Evolutionary conservation across 495 filamentous ascomycete genomes (phyloP), one percentile per base, ranked within the genome.

Genomic region (Penicillium fimorum): DNA sequence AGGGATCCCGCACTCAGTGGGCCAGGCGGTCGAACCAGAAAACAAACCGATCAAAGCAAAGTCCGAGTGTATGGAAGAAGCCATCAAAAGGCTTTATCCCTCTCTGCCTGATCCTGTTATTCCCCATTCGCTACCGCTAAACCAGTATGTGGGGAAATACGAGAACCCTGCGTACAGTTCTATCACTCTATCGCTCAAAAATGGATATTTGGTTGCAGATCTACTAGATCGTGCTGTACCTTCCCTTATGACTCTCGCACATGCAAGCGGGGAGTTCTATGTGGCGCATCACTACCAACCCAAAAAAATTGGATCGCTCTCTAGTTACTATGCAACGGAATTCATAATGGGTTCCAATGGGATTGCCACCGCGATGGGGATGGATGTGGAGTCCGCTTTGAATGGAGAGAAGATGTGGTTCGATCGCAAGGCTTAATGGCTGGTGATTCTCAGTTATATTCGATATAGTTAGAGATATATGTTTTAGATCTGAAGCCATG

Each of bases 61-160:
- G 7, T 25, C 51, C 8, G 42, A 54, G 32, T 29, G 29, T 3
- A 38, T 46, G 32, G 20, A 29, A 5, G 35, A 59, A n/a, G 43
- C 60, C 17, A 47, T 62, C 8, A 37, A 37, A 25, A 32, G 45
- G 6, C 48, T 62, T 13, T 62, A 62, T 47, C 60, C 60, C 0
- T 44, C 18, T 47, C 40, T 59, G 12, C 56, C 60, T 11, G 42
- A 22, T 24, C 60, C 51, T 32, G n/a, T 1, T 3, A 38, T 55
- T 17, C 27, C 56, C 12, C 29, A 53, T 22, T 47, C 56, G 9
- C 37, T 62, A 1, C 41, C 27, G 13, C 20, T 62, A 7, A 29
- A 29, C 5, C 35, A 53, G 17, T 62, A 62, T 15, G 25, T 32
- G 27, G 59, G 59, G 1, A 40, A 32, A 45, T 62, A 62, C 37